These are phyloP conservation scores for Candida nanaspora DNA, from an alignment of 805 yeast species.

Conservation along the genomic window DNA sequence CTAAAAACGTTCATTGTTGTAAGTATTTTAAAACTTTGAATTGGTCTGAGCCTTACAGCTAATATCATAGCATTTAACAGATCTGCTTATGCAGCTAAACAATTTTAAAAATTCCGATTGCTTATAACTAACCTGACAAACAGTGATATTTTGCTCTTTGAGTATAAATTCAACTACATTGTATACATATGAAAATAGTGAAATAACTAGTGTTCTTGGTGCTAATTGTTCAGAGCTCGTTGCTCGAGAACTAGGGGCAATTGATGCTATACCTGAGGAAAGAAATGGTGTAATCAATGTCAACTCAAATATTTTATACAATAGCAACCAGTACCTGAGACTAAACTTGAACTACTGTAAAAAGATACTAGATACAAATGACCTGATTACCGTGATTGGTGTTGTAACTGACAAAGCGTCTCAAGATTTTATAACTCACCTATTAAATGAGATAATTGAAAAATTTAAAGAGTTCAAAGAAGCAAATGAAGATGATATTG, in stretches of 20 bases:
- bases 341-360: slow-evolving; percentile 42
- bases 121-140: too few relatives aligned
- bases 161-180: slow-evolving; percentile 48
- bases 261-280: slow-evolving; percentile 37
- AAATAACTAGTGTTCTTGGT: slow-evolving; percentile 32
- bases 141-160: slow-evolving; percentile 20
- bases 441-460: slow-evolving; percentile 42
- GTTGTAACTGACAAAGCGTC: slow-evolving; percentile 38
- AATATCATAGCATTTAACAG: too few relatives aligned
- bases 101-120: too few relatives aligned
- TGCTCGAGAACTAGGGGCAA: slow-evolving; percentile 45
- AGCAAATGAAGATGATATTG: slow-evolving; percentile 12
- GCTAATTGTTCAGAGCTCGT: slow-evolving; percentile 48
- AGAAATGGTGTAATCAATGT: slow-evolving; percentile 24
- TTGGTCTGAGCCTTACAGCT: too few relatives aligned
- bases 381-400: slow-evolving; percentile 44
- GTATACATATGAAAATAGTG: slow-evolving; percentile 47
- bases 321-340: slow-evolving; percentile 14
- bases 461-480: slow-evolving; percentile 22
- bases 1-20: too few relatives aligned
- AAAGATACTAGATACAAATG: slow-evolving; percentile 33
- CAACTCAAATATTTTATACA: slow-evolving; percentile 13
- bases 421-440: slow-evolving; percentile 37
- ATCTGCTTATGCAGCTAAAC: too few relatives aligned
- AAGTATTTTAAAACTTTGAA: too few relatives aligned